phyloP scores from a whole-genome alignment of 768 basidiomycete species.

The Leucogyrophana mollusca region DNA sequence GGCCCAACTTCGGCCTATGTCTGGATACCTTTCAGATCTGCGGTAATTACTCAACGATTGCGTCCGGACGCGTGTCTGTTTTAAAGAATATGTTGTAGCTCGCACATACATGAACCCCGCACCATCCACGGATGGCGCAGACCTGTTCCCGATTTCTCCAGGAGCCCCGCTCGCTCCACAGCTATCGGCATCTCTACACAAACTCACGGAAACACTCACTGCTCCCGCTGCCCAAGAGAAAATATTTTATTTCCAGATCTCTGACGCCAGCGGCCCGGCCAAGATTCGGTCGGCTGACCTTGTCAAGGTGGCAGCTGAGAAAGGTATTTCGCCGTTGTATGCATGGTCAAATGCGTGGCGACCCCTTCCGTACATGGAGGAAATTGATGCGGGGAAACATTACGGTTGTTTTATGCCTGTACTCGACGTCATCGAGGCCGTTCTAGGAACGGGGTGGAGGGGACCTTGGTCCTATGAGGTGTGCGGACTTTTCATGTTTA shows the following conservation, averaged over 20 bases:
- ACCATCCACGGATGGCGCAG: not conserved
- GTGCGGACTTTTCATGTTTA: too few relatives aligned
- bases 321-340: slow-evolving; percentile 23
- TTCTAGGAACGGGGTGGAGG: too few relatives aligned
- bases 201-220: slow-evolving; percentile 17
- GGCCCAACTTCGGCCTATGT: too few relatives aligned
- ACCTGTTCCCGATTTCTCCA: not conserved
- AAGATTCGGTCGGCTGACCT: slow-evolving; percentile 12
- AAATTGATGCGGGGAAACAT: too few relatives aligned
- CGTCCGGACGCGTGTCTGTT: too few relatives aligned
- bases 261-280: slow-evolving; percentile 16
- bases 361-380: slow-evolving; percentile 25
- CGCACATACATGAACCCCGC: too few relatives aligned
- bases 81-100: too few relatives aligned
- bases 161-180: slow-evolving; percentile 3
- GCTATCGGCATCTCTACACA: slow-evolving; percentile 17
- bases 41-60: too few relatives aligned
- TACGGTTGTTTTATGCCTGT: too few relatives aligned
- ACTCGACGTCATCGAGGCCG: too few relatives aligned
- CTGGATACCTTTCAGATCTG: too few relatives aligned
- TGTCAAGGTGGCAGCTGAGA: slow-evolving; percentile 13
- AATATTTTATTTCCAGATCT: slow-evolving; percentile 33
- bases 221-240: slow-evolving; percentile 8
- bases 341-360: slow-evolving; percentile 28
- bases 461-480: too few relatives aligned